Evolutionary conservation across 2,329 filamentous ascomycete genomes (phyloP).

Genomic region (Zymoseptoria pseudotritici): DNA sequence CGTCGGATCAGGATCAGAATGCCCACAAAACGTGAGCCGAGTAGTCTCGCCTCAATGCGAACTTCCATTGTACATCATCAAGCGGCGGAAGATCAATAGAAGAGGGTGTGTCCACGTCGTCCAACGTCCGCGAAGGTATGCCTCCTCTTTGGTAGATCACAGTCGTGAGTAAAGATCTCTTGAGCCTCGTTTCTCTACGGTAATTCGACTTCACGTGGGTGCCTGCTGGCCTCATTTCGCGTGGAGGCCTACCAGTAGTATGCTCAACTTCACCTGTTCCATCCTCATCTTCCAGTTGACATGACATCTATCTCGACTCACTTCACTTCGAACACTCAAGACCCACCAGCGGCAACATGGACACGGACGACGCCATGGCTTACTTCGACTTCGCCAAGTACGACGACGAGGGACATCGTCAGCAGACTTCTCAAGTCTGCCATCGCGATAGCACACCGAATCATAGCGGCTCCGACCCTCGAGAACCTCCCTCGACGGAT

Average conservation of each 20-base stretch:
- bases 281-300: background rate
- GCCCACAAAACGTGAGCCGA: no score
- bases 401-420: background rate
- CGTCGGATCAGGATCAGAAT: no score
- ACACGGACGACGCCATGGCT: background rate
- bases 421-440: background rate
- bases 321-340: background rate
- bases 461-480: background rate
- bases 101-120: no score
- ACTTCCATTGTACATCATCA: no score
- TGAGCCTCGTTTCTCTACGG: background rate
- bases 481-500: background rate
- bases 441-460: background rate
- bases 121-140: background rate
- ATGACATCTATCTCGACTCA: background rate
- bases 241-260: background rate
- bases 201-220: background rate
- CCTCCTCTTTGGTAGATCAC: background rate
- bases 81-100: no score
- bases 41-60: no score
- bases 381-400: background rate
- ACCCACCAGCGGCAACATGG: background rate
- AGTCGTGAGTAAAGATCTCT: background rate
- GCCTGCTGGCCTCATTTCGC: background rate
- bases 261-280: background rate